phyloP scores from a whole-genome alignment of 805 yeast species.

The Tetrapisispora arboricola region DNA sequence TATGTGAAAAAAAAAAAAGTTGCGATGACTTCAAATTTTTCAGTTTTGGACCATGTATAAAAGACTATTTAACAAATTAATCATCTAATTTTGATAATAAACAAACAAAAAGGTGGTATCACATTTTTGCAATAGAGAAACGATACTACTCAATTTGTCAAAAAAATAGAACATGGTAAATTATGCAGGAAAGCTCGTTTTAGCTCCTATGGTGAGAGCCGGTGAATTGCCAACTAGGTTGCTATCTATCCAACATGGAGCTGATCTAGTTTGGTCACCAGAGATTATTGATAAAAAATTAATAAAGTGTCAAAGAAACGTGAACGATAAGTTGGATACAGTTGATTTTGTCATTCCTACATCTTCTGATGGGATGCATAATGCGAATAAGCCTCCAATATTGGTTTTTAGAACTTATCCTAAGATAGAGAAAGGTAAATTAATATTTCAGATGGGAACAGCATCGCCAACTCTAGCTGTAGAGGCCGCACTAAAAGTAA shows the following conservation, averaged over 20 bases:
- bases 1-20: too few species aligned
- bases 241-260: slow-evolving; percentile 71
- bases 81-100: too few species aligned
- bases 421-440: slow-evolving; percentile 45
- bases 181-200: slow-evolving; percentile 66
- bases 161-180: slow-evolving; percentile 12
- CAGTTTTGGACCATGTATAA: background rate
- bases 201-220: slow-evolving; percentile 95
- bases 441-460: slow-evolving; percentile 89
- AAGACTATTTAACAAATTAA: background rate
- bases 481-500: slow-evolving; percentile 71
- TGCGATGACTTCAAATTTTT: background rate
- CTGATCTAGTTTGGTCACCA: slow-evolving; percentile 94
- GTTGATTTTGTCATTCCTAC: slow-evolving; percentile 42
- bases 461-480: slow-evolving; percentile 78
- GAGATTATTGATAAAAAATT: slow-evolving; percentile 86
- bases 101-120: too few species aligned
- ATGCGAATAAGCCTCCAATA: slow-evolving; percentile 34
- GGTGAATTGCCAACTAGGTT: slow-evolving; percentile 90
- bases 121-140: too few species aligned
- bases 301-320: slow-evolving; percentile 53
- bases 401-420: slow-evolving; percentile 70
- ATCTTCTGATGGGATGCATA: slow-evolving; percentile 20
- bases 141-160: too few species aligned
- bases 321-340: slow-evolving; percentile 47